Base-by-base conservation (phyloP, 306 rosid species). In the Prinsepia uniflora region DNA sequence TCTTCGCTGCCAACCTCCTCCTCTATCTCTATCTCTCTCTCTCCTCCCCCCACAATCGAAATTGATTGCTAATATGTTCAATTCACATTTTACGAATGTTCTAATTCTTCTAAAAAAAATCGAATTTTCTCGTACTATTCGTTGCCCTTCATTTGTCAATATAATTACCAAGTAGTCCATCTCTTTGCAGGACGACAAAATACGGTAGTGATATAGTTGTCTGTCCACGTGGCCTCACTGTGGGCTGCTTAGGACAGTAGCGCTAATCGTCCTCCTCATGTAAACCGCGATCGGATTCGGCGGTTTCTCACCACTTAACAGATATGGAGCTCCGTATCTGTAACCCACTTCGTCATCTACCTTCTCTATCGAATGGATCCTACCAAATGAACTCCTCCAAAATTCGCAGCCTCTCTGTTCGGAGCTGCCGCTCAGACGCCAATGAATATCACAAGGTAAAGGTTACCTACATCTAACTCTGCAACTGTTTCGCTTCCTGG, bases 311-410 rank as follows among this genome's bases (percentile, higher is more conserved):
- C 46, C 72, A 67, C 12, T 47, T 17, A 18, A 15, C 65, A n/a
- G 22, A 68, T 75, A 90, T 90, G 98, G 85, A 83, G 74, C 76
- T 84, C 62, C 96, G 87, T 10, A 39, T 84, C 13, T 70, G 79
- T 67, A 85, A 81, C 39, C 76, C 78, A 48, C 70, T 71, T 72
- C 60, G 79, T 68, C 74, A 68, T 77, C 86, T 73, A 59, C 75
- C 76, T 63, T 47, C 75, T 17, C 66, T 75, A 77, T 65, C 90
- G 3, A 79, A 59, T 65, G 48, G 59, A 64, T 45, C 83, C 53
- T 3, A 72, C 30, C 55, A 57, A 44, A 45, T 57, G 42, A 56
- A 55, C 53, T 45, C 76, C 24, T 22, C 72, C 48, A 71, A 20
- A 73, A 10, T 57, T 43, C 72, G 82, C 68, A 76, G 79, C 7